A percentile compares a stretch with the other conserved stretches of the same genome.
These are phyloP conservation scores for Mrakia frigida DNA, from an alignment of 768 basidiomycete species.

Conservation along the genomic window DNA sequence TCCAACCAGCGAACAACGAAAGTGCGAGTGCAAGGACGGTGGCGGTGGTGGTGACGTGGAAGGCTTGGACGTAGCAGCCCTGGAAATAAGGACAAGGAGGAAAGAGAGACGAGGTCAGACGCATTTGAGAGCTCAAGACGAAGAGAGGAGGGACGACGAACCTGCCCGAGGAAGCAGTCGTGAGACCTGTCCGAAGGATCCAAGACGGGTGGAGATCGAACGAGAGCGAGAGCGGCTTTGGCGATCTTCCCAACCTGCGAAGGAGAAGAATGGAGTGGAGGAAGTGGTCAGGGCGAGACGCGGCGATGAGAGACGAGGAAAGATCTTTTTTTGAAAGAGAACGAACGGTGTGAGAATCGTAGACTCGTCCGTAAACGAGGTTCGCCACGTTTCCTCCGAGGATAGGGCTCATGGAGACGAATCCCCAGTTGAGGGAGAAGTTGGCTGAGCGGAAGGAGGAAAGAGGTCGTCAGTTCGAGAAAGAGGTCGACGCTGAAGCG, in stretches of 20 bases:
- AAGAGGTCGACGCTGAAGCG: too few species aligned
- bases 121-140: too few species aligned
- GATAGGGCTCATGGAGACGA: slow-evolving; percentile 61
- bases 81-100: background rate
- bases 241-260: background rate
- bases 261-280: background rate
- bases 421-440: slow-evolving; percentile 22
- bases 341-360: slow-evolving; percentile 60
- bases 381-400: slow-evolving; percentile 78
- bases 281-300: background rate
- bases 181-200: slow-evolving; percentile 9
- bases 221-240: background rate
- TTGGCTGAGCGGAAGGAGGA: background rate
- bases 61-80: slow-evolving; percentile 28
- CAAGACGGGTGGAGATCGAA: background rate
- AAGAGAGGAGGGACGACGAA: background rate
- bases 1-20: slow-evolving; percentile 28
- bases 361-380: slow-evolving; percentile 70
- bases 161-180: slow-evolving; percentile 29
- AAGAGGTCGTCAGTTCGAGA: background rate
- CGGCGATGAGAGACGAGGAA: background rate
- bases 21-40: slow-evolving; percentile 22
- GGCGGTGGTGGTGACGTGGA: slow-evolving; percentile 19
- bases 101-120: background rate
- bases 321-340: too few species aligned